These are phyloP conservation scores for Hyaloscypha variabilis DNA, from an alignment of 495 filamentous ascomycete genomes.

Conservation along the genomic window DNA sequence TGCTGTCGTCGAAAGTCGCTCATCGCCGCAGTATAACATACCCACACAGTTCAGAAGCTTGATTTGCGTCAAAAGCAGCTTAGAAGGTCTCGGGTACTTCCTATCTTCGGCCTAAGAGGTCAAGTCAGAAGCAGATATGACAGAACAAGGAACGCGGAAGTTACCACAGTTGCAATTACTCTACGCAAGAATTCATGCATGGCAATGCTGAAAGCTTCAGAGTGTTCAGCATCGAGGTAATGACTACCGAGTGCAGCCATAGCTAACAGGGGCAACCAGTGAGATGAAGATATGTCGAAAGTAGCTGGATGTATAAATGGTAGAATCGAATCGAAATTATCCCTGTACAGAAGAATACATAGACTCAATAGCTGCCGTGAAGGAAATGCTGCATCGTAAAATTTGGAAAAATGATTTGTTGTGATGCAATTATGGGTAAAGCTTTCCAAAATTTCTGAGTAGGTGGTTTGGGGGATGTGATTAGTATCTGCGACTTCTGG, in stretches of 20 bases:
- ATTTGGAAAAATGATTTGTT: slow-evolving; percentile 40
- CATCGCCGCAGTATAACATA: slow-evolving; percentile 40
- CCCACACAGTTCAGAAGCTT: slow-evolving; percentile 48
- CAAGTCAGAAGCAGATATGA: not conserved
- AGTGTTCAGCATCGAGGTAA: slow-evolving; percentile 33
- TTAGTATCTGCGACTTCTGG: slow-evolving; percentile 21
- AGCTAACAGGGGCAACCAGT: slow-evolving; percentile 48
- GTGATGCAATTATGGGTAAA: slow-evolving; percentile 42
- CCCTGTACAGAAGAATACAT: slow-evolving; percentile 42
- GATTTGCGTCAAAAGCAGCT: slow-evolving; percentile 38
- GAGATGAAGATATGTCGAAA: slow-evolving; percentile 41
- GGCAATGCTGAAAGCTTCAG: slow-evolving; percentile 35
- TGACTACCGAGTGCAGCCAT: slow-evolving; percentile 50
- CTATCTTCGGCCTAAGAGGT: slow-evolving; percentile 31
- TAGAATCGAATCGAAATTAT: slow-evolving; percentile 46
- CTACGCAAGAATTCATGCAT: slow-evolving; percentile 50
- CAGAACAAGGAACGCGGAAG: not conserved
- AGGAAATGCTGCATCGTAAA: slow-evolving; percentile 43
- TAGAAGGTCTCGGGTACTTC: slow-evolving; percentile 29
- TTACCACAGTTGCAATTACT: slow-evolving; percentile 40
- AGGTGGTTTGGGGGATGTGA: slow-evolving; percentile 36
- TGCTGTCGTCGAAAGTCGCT: slow-evolving; percentile 34
- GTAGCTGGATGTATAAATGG: slow-evolving; percentile 48
- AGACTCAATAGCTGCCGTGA: slow-evolving; percentile 33
- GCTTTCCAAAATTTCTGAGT: slow-evolving; percentile 39